Conservation (phyloP, 306 rosid species). For the Pachyrhizus erosus region DNA sequence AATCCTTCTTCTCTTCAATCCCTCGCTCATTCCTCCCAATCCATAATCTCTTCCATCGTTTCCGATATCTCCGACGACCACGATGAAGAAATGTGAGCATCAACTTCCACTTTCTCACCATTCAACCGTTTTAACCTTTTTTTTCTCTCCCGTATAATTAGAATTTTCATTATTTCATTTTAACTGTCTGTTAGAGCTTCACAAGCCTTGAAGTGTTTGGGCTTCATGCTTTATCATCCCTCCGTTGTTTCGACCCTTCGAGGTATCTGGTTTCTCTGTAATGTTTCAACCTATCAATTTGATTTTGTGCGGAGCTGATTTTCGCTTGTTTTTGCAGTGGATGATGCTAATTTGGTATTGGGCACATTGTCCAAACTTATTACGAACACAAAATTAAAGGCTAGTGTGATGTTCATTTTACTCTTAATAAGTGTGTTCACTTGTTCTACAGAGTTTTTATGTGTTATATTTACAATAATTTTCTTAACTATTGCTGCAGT, state of each 20-base stretch:
- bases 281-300: neutral
- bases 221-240: conserved; percentile 84
- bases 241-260: conserved; percentile 53
- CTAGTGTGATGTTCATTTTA: conserved; percentile 28
- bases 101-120: neutral
- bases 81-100: conserved; percentile 73
- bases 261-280: conserved; percentile 47
- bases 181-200: conserved; percentile 56
- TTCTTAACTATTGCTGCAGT: conserved; percentile 53
- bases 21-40: conserved; percentile 53
- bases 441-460: neutral
- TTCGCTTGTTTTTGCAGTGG: conserved; percentile 51
- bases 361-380: conserved; percentile 64
- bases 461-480: neutral
- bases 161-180: neutral
- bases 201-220: conserved; percentile 86
- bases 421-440: neutral
- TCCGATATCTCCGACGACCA: conserved; percentile 56
- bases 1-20: conserved; percentile 52
- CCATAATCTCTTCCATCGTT: conserved; percentile 42
- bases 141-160: neutral
- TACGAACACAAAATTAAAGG: conserved; percentile 75
- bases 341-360: conserved; percentile 61
- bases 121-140: neutral
- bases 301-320: neutral